Percentiles rank a stretch among this genome's conserved stretches.
Conservation (phyloP, 75 land plant genomes). For the Gnetum montanum region DNA sequence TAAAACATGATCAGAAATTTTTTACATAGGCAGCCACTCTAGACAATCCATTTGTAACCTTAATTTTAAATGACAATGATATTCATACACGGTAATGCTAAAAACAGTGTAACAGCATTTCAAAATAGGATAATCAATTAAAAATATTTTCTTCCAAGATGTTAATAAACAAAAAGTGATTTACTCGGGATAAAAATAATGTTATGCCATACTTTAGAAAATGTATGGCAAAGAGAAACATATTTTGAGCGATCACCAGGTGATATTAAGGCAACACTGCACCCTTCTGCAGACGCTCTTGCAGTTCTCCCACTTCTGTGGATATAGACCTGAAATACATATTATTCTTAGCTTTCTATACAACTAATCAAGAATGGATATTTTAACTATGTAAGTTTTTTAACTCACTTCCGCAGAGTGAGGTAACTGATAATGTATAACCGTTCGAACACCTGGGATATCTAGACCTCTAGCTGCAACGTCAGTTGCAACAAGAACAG, state of each 20-base stretch:
- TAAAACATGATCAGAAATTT: too few relatives aligned
- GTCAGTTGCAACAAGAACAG: conserved; percentile 90
- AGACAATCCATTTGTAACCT: too few relatives aligned
- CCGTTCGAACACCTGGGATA: conserved; percentile 89
- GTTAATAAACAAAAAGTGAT: not conserved
- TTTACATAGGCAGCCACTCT: too few relatives aligned
- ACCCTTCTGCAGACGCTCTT: conserved; percentile 86
- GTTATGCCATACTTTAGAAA: conserved; percentile 50
- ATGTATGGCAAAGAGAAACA: conserved; percentile 68
- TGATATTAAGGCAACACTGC: conserved; percentile 75
- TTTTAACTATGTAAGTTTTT: too few relatives aligned
- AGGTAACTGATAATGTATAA: conserved; percentile 95
- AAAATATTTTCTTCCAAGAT: too few relatives aligned
- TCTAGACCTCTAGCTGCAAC: conserved; percentile 98
- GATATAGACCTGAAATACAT: conserved; percentile 66
- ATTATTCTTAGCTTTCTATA: not conserved
- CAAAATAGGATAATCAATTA: too few relatives aligned
- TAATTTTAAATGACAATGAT: too few relatives aligned
- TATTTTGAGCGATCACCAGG: conserved; percentile 77
- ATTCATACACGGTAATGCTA: too few relatives aligned
- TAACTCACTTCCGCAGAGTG: conserved; percentile 87
- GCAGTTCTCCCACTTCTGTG: conserved; percentile 99
- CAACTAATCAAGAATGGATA: not conserved
- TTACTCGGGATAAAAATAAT: not conserved
- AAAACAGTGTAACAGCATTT: too few relatives aligned